These are phyloP conservation scores for Geopyxis carbonaria DNA, from an alignment of 495 filamentous ascomycete genomes.

Conservation along the genomic window DNA sequence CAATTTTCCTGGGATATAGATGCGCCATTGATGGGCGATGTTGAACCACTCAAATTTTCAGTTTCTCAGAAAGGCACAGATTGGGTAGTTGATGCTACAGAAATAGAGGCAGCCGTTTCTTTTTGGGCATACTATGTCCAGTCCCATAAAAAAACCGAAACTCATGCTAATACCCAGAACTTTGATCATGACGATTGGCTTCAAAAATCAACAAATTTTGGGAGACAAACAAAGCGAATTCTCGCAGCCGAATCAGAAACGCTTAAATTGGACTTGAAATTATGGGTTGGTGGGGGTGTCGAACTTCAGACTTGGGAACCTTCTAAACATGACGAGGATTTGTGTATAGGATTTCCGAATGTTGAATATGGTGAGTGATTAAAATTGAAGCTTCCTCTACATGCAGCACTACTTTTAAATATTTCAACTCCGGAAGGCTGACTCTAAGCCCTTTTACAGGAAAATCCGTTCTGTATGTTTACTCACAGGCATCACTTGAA, in stretches of 20 bases:
- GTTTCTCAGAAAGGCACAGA: background rate
- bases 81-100: slow-evolving; percentile 5
- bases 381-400: background rate
- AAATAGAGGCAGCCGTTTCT: slow-evolving; percentile 11
- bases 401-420: no score
- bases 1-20: slow-evolving; percentile 1
- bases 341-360: background rate
- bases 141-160: background rate
- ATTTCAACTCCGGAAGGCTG: background rate
- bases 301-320: background rate
- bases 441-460: background rate
- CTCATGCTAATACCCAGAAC: background rate
- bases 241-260: background rate
- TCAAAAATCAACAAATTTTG: background rate
- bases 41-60: background rate
- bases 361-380: background rate
- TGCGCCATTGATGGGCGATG: background rate
- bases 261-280: background rate
- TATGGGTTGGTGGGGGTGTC: slow-evolving; percentile 1
- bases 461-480: background rate
- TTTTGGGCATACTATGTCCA: slow-evolving; percentile 8
- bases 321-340: background rate
- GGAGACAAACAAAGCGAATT: background rate
- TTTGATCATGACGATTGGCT: slow-evolving; percentile 2
- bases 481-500: slow-evolving; percentile 1